Percentiles rank a stretch among this genome's conserved stretches.
These are phyloP conservation scores for Aegilops umbellulata DNA, from an alignment of 176 grass and related monocot genomes.

Conservation along the genomic window DNA sequence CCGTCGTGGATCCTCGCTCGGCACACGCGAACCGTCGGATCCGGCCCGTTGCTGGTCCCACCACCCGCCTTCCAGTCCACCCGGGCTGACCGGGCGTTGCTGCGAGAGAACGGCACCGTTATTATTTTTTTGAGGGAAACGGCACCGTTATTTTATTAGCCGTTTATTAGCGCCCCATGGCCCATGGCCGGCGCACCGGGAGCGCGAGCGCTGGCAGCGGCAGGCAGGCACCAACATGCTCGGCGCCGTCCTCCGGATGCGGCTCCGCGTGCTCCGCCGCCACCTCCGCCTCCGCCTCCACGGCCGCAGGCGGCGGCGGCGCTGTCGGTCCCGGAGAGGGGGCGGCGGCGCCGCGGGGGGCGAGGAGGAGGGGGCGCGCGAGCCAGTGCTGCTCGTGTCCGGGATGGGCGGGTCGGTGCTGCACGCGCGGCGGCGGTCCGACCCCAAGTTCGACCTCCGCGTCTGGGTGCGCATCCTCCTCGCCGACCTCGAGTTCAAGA, in stretches of 20 bases:
- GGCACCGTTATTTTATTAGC: background rate
- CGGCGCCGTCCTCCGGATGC: slow-evolving; percentile 34
- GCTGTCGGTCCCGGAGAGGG: background rate
- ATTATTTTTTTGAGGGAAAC: too few relatives aligned
- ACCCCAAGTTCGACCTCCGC: slow-evolving; percentile 45
- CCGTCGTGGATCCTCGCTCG: too few relatives aligned
- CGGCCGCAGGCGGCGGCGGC: background rate
- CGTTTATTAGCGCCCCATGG: background rate
- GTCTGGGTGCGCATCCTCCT: slow-evolving; percentile 88
- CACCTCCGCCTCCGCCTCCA: slow-evolving; percentile 43
- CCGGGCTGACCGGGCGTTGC: background rate
- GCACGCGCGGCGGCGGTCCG: slow-evolving; percentile 67
- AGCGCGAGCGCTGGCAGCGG: background rate
- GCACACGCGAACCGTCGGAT: too few relatives aligned
- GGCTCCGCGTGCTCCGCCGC: slow-evolving; percentile 32
- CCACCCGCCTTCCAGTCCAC: background rate
- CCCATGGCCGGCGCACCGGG: background rate
- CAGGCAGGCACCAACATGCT: slow-evolving; percentile 31
- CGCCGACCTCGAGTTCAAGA: slow-evolving; percentile 83
- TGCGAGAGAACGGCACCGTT: background rate
- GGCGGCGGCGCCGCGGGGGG: background rate
- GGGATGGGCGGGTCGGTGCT: slow-evolving; percentile 89
- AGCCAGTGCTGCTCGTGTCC: slow-evolving; percentile 85
- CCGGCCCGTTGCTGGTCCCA: background rate
- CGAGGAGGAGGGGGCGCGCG: slow-evolving; percentile 11